Evolutionary conservation across 2,329 filamentous ascomycete genomes (phyloP).

Genomic region (Colletotrichum sp.): DNA sequence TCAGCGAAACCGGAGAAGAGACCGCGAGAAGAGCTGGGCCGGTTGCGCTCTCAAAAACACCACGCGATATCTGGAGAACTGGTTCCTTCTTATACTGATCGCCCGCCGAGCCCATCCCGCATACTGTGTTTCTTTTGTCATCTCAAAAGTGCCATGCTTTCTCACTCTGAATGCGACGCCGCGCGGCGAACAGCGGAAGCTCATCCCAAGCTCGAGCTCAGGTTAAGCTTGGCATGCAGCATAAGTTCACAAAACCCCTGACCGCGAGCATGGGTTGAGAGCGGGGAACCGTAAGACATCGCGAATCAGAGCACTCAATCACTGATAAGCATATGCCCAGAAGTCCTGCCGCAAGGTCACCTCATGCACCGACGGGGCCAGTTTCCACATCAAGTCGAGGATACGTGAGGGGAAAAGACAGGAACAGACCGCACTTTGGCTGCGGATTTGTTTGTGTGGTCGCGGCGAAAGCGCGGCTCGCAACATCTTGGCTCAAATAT

Average conservation of each 20-base stretch:
- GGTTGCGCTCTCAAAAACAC: background rate
- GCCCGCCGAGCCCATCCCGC: background rate
- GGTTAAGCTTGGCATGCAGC: slow-evolving; percentile 3
- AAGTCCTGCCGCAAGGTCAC: background rate
- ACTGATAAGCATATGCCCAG: slow-evolving; percentile 13
- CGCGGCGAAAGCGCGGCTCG: background rate
- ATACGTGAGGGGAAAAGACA: background rate
- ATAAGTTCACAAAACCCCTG: background rate
- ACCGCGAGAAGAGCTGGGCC: background rate
- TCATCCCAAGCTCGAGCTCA: background rate
- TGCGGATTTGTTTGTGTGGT: background rate
- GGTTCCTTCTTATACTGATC: background rate
- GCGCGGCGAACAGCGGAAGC: background rate
- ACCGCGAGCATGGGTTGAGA: background rate
- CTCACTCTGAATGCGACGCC: background rate
- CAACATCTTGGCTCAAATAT: background rate
- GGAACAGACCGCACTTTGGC: background rate
- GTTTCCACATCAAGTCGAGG: background rate
- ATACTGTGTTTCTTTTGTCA: background rate
- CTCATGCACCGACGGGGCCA: background rate
- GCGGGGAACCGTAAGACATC: background rate
- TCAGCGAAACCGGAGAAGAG: background rate
- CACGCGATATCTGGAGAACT: background rate
- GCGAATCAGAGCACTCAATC: slow-evolving; percentile 1
- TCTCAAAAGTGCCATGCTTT: background rate